phyloP scores from a whole-genome alignment of 306 rosid genomes.

The Dalbergia cochinchinensis region DNA sequence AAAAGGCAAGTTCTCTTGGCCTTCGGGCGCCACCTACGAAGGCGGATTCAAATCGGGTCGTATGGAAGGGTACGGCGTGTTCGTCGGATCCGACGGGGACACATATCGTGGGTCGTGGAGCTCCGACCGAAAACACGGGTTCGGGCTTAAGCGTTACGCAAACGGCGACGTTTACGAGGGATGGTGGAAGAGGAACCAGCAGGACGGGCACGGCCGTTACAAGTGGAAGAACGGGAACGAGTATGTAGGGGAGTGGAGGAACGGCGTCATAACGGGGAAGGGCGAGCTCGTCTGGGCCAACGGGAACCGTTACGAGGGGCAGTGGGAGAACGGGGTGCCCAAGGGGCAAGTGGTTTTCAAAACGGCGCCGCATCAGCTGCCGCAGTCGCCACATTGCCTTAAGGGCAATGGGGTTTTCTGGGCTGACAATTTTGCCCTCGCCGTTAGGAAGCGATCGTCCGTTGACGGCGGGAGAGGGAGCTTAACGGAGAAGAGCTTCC shows the following conservation, averaged over 20 bases:
- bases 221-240: constrained; percentile 88
- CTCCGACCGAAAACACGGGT: constrained; percentile 86
- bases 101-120: constrained; percentile 87
- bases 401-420: constrained; percentile 49
- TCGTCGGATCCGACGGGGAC: constrained; percentile 77
- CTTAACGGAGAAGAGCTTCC: constrained; percentile 74
- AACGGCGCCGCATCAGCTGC: neutral
- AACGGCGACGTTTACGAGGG: constrained; percentile 93
- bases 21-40: constrained; percentile 90
- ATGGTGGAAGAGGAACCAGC: constrained; percentile 84
- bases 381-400: neutral
- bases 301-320: constrained; percentile 86
- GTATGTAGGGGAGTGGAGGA: constrained; percentile 87
- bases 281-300: constrained; percentile 82
- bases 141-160: constrained; percentile 80
- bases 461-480: constrained; percentile 76
- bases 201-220: constrained; percentile 91
- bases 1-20: constrained; percentile 85
- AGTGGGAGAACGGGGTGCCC: constrained; percentile 90
- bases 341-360: constrained; percentile 71
- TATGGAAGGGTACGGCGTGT: constrained; percentile 87
- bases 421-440: constrained; percentile 60
- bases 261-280: constrained; percentile 83
- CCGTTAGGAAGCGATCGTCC: constrained; percentile 74
- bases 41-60: constrained; percentile 87